A percentile compares a stretch with the other conserved stretches of the same genome.
These are phyloP conservation scores for Davidsoniella neocaledoniae DNA, from an alignment of 2,329 filamentous ascomycete genomes.

Conservation along the genomic window DNA sequence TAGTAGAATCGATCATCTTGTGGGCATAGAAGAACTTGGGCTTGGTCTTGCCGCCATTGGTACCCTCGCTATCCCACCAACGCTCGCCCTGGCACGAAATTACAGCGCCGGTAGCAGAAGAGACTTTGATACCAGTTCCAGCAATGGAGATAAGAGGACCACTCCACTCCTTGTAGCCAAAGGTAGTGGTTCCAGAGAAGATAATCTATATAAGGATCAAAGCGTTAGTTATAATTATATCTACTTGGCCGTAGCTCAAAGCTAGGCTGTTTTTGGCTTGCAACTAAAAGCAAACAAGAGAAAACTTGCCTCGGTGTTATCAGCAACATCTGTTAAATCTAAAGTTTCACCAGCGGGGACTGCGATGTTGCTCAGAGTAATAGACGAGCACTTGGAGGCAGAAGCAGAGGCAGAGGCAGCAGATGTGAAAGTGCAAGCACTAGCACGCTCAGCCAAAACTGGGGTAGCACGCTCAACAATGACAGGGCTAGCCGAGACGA, in stretches of 20 bases:
- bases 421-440: conserved; percentile 36
- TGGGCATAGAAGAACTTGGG: conserved; percentile 42
- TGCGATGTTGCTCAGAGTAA: conserved; percentile 33
- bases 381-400: conserved; percentile 35
- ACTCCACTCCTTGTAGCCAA: conserved; percentile 47
- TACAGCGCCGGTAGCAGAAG: conserved; percentile 29
- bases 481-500: conserved; percentile 15
- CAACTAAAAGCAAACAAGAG: neutral
- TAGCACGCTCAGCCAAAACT: conserved; percentile 12
- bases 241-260: neutral
- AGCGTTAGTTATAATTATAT: conserved; percentile 5
- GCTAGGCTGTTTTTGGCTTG: neutral
- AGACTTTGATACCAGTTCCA: conserved; percentile 37
- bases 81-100: conserved; percentile 38
- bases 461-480: conserved; percentile 14
- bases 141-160: conserved; percentile 47
- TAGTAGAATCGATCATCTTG: conserved; percentile 21
- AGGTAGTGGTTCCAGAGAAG: conserved; percentile 50
- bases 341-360: conserved; percentile 43
- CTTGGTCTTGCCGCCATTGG: conserved; percentile 44
- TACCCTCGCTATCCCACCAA: conserved; percentile 47
- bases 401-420: conserved; percentile 29
- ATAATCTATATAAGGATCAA: conserved; percentile 25
- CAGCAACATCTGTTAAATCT: conserved; percentile 35
- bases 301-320: conserved; percentile 24